Conservation (phyloP, 306 rosid species). For the Rubus parviflorus region DNA sequence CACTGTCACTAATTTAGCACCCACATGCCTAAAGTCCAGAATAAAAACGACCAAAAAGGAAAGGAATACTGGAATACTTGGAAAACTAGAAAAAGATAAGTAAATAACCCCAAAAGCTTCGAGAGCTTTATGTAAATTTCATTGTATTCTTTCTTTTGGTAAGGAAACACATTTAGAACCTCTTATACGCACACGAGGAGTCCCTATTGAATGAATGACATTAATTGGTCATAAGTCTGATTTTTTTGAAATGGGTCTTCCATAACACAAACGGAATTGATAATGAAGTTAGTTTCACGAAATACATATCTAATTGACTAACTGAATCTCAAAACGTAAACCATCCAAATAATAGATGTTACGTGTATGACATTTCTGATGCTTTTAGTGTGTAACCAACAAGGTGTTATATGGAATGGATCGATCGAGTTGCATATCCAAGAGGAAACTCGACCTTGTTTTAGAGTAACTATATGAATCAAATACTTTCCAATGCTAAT, state of each 20-base stretch:
- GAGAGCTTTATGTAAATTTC: not conserved
- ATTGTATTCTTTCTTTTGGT: too few relatives aligned
- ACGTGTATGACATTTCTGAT: not conserved
- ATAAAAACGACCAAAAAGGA: not conserved
- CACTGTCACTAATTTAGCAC: conserved; percentile 12
- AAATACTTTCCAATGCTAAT: conserved; percentile 16
- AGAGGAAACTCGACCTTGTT: conserved; percentile 10
- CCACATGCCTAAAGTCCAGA: not conserved
- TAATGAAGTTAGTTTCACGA: not conserved
- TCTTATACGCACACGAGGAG: too few relatives aligned
- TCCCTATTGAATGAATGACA: too few relatives aligned
- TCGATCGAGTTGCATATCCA: conserved; percentile 6
- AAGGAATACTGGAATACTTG: not conserved
- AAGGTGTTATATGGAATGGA: not conserved
- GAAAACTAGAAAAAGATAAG: not conserved
- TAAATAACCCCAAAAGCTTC: not conserved
- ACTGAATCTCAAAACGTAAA: not conserved
- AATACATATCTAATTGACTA: not conserved
- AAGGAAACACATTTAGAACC: too few relatives aligned
- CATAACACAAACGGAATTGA: not conserved
- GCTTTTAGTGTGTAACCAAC: not conserved
- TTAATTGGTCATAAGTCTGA: too few relatives aligned
- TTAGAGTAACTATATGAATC: not conserved
- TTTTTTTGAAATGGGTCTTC: too few relatives aligned
- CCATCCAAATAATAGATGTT: not conserved